Conservation (phyloP, 345 rosid species). For the Trapa bicornis region DNA sequence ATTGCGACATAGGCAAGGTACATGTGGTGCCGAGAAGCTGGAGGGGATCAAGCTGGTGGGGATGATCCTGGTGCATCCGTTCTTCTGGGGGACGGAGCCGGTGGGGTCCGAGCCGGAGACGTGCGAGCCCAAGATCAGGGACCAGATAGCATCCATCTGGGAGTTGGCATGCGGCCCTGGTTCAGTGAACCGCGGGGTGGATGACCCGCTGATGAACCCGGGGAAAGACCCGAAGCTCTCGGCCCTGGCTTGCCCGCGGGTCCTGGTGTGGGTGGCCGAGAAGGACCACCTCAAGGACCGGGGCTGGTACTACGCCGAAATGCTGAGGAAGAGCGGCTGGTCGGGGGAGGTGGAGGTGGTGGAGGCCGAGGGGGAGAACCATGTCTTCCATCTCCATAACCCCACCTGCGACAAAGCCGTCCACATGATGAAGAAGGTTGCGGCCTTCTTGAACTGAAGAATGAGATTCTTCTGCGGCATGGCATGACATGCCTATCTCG, state of each 20-base stretch:
- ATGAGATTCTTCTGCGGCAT: too few species aligned
- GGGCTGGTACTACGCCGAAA: conserved; percentile 11
- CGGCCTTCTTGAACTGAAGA: conserved; percentile 9
- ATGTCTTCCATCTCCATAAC: conserved; percentile 10
- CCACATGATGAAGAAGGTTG: conserved; percentile 8
- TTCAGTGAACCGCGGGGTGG: conserved; percentile 13
- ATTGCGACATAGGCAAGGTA: too few species aligned
- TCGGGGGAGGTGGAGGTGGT: conserved; percentile 7
- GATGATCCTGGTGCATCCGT: conserved; percentile 19
- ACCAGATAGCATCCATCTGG: conserved; percentile 8
- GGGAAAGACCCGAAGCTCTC: conserved; percentile 15
- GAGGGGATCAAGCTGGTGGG: conserved; percentile 10
- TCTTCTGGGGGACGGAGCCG: conserved; percentile 18
- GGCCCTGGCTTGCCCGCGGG: conserved; percentile 17
- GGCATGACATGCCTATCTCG: too few species aligned
- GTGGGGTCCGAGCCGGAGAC: conserved; percentile 13
- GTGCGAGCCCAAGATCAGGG: conserved; percentile 3
- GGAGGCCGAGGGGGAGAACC: conserved; percentile 12
- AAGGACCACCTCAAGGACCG: conserved; percentile 17
- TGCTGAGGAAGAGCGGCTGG: conserved; percentile 14
- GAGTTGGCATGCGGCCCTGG: conserved; percentile 9
- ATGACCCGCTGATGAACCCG: conserved; percentile 35
- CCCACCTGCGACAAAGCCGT: conserved; percentile 8
- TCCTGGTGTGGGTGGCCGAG: conserved; percentile 28
- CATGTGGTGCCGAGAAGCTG: conserved; percentile 9